Conservation (phyloP, 306 rosid genomes). For the Vachellia pachyceras region DNA sequence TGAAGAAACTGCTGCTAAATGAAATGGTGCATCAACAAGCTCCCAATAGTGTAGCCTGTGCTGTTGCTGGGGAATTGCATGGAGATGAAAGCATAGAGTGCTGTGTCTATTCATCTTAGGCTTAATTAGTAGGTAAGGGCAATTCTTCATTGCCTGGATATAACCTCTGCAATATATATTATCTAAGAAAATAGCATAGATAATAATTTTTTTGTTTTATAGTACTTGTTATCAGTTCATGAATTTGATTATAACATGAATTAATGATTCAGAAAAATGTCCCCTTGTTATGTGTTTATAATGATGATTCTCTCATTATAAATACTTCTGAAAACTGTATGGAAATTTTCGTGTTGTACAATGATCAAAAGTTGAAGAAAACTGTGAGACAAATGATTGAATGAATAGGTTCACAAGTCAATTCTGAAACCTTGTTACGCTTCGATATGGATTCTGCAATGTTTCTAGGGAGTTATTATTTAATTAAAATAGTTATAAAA, state of each 20-base stretch:
- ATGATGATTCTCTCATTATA: neutral
- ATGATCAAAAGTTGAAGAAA: slow-evolving; percentile 16
- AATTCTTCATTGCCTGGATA: slow-evolving; percentile 57
- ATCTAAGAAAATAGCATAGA: slow-evolving; percentile 4
- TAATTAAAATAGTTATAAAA: no score
- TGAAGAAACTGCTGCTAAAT: slow-evolving; percentile 57
- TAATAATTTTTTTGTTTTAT: neutral
- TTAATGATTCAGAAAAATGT: neutral
- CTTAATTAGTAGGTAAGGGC: slow-evolving; percentile 35
- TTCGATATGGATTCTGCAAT: neutral
- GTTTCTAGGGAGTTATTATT: no score
- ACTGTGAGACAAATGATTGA: slow-evolving; percentile 25
- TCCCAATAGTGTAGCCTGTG: slow-evolving; percentile 47
- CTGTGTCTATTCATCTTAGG: slow-evolving; percentile 61
- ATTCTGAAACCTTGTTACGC: neutral
- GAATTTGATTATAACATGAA: neutral
- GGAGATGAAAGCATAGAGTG: slow-evolving; percentile 82
- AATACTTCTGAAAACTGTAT: neutral
- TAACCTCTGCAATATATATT: slow-evolving; percentile 34
- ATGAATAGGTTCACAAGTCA: neutral
- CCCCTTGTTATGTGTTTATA: neutral
- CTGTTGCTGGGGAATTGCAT: slow-evolving; percentile 52
- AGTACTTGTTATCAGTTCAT: neutral
- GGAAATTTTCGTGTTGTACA: neutral
- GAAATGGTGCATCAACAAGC: slow-evolving; percentile 50